A percentile compares a stretch with the other conserved stretches of the same genome.
These are phyloP conservation scores for Arachis monticola DNA, from an alignment of 331 rosid species.

Conservation along the genomic window DNA sequence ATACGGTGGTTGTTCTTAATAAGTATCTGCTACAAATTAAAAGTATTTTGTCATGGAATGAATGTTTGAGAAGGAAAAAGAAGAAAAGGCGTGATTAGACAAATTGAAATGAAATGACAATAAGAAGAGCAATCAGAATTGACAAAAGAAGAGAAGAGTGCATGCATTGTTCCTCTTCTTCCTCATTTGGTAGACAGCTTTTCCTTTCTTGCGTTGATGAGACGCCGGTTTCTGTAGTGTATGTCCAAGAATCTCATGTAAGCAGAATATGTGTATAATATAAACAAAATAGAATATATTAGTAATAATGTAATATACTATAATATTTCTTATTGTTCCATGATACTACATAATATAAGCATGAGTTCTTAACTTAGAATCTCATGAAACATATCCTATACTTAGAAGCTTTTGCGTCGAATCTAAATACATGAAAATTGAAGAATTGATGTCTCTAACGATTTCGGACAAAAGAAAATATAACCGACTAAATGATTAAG, in stretches of 20 bases:
- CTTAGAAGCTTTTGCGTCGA: too few relatives aligned
- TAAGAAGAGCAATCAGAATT: neutral
- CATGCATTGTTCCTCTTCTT: constrained; percentile 18
- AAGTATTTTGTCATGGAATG: neutral
- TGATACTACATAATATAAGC: too few relatives aligned
- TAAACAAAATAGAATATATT: too few relatives aligned
- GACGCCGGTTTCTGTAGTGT: constrained; percentile 49
- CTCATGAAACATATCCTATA: too few relatives aligned
- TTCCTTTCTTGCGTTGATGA: constrained; percentile 50
- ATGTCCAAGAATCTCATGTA: neutral
- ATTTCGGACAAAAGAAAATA: too few relatives aligned
- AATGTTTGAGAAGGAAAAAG: neutral
- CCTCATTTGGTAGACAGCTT: constrained; percentile 42
- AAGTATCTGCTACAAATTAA: too few relatives aligned
- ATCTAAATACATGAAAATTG: too few relatives aligned
- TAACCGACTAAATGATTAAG: too few relatives aligned
- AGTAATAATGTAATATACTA: neutral
- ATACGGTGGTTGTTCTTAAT: too few relatives aligned
- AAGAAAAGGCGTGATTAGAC: constrained; percentile 54
- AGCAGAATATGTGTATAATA: neutral
- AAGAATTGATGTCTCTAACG: too few relatives aligned
- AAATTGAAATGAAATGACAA: constrained; percentile 43
- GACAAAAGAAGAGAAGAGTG: neutral
- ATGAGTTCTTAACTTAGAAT: too few relatives aligned
- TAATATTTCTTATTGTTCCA: too few relatives aligned